Conservation (phyloP, 1,139 yeast genomes). For the Diutina mesorugosa region DNA sequence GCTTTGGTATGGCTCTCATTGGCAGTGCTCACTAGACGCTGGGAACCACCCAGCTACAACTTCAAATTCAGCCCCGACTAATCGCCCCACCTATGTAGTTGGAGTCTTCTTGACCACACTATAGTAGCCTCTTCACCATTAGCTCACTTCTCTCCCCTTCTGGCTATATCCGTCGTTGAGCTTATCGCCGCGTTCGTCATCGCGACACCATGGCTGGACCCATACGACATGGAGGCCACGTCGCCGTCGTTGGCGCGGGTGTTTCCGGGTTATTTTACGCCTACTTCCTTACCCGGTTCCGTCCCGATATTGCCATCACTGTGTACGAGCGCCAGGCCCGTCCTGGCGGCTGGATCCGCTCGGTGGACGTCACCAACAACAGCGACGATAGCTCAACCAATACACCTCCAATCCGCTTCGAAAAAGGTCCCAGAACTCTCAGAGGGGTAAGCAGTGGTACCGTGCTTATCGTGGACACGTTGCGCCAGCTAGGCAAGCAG, state of each 20-base stretch:
- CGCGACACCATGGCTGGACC: background rate
- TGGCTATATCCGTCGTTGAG: too few species aligned
- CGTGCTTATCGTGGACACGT: slow-evolving; percentile 42
- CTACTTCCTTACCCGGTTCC: slow-evolving; percentile 51
- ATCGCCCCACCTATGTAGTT: too few species aligned
- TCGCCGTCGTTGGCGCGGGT: slow-evolving; percentile 78
- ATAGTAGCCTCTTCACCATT: background rate
- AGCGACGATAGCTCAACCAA: background rate
- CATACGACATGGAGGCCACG: slow-evolving; percentile 15
- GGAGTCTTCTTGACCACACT: background rate
- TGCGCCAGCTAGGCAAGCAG: slow-evolving; percentile 28
- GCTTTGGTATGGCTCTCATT: too few species aligned
- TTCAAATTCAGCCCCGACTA: too few species aligned
- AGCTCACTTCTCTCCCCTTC: background rate
- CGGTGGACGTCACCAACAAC: slow-evolving; percentile 16
- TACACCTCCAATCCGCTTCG: slow-evolving; percentile 22
- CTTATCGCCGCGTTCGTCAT: background rate
- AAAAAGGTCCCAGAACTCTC: slow-evolving; percentile 68
- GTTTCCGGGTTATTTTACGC: slow-evolving; percentile 75
- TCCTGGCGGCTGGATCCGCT: slow-evolving; percentile 74
- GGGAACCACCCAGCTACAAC: too few species aligned
- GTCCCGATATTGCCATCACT: slow-evolving; percentile 61
- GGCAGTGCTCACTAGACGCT: too few species aligned
- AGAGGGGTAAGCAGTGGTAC: slow-evolving; percentile 63
- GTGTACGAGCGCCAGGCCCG: slow-evolving; percentile 42